These are phyloP conservation scores for Penicillium sp. DNA, from an alignment of 2,329 filamentous ascomycete species.

Conservation along the genomic window DNA sequence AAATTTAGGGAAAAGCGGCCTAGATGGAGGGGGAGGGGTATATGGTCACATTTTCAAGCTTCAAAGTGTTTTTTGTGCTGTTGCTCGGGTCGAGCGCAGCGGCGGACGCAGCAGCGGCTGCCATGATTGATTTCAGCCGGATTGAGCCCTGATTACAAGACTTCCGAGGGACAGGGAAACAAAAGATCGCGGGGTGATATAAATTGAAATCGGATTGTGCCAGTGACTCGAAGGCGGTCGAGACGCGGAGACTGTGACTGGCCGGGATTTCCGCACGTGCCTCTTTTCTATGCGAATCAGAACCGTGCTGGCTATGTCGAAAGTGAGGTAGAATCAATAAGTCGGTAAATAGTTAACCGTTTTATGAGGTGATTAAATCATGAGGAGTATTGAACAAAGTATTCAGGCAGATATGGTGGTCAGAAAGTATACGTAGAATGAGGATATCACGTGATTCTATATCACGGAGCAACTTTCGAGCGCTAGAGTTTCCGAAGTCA, in stretches of 20 bases:
- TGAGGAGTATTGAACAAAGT: background rate
- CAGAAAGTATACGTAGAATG: background rate
- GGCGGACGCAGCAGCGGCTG: constrained; percentile 55
- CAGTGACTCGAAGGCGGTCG: constrained; percentile 21
- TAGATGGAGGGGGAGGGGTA: constrained; percentile 33
- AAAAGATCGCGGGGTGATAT: constrained; percentile 31
- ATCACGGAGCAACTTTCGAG: constrained; percentile 33
- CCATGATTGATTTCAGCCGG: constrained; percentile 39
- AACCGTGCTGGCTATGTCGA: background rate
- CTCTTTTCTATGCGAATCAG: background rate
- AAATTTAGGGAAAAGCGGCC: constrained; percentile 9
- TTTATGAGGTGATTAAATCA: too few relatives aligned
- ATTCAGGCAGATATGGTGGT: background rate
- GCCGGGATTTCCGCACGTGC: constrained; percentile 12
- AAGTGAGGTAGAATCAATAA: background rate
- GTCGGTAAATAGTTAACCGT: background rate
- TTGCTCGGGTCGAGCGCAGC: constrained; percentile 59
- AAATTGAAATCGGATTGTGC: constrained; percentile 30
- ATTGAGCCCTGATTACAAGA: constrained; percentile 32
- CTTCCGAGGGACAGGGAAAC: constrained; percentile 24
- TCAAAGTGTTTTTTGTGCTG: constrained; percentile 63
- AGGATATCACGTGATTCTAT: constrained; percentile 26
- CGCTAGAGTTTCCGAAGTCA: constrained; percentile 27
- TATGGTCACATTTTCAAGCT: constrained; percentile 60
- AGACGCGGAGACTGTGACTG: constrained; percentile 14